Base-by-base conservation (phyloP, 1,139 yeast genomes). In the Taphrina flavorubra region DNA sequence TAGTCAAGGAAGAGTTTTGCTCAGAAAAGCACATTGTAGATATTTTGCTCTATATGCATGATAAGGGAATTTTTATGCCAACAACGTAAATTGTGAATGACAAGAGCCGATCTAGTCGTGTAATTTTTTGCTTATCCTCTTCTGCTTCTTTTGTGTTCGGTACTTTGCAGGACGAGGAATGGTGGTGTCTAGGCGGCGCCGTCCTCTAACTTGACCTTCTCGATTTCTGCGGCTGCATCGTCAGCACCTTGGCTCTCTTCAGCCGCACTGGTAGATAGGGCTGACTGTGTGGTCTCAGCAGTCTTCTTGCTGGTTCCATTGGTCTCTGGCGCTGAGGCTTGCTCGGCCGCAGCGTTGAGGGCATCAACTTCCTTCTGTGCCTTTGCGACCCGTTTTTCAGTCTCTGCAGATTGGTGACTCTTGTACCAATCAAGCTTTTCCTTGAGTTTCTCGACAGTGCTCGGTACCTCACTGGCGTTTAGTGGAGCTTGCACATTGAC, bases 401-500 rank as follows among this genome's bases (percentile, higher is more conserved):
- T 91, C 77, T 88, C 92, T 72, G 87, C 90, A 71, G 87, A 92
- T 81, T 92, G 96, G 79, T 87, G 87, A 67, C 84, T 84, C 79
- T 85, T 82, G 80, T 85, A 89, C 73, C 87, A 87, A 68, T 81
- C 82, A 77, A 90, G 85, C 79, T 95, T 92, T 75, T 84, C 85
- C 82, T 87, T 87, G 80, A 94, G 85, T 74, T 86, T 82, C 71
- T 83, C 86, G 75, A 90, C 79, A 72, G 96, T 86, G 67, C 80
- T 80, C 61, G 88, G 83, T 73, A 89, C 87, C 69, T 90, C 96
- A 37, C 88, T 95, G 74, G 85, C 82, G 75, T 87, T 85, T 72
- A 88, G 83, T 77, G 99, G 99, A 74, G 92, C 86, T 68, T 90
- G 83, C 73, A 94, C 85, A 72, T 87, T 87, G 78, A 92, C 85